Conservation (phyloP, 305 asterid species). For the Ruellia speciosa region DNA sequence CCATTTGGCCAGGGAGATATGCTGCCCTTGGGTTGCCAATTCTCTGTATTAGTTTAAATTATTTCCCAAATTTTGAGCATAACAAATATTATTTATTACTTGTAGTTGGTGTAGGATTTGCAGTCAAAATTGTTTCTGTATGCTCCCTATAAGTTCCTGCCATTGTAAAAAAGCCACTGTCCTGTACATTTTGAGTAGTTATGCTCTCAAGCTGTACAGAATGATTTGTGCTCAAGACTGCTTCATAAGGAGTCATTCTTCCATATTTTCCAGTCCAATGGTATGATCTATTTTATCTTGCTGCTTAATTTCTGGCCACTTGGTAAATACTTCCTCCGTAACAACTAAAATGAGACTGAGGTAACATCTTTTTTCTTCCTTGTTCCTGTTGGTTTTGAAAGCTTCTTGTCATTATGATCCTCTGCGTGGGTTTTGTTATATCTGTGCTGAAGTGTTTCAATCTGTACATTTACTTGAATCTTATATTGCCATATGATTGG, state of each 20-base stretch:
- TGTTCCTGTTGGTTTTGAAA: background rate
- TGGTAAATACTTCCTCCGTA: too few species aligned
- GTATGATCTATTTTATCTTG: background rate
- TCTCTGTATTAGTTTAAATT: constrained; percentile 19
- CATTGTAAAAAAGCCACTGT: constrained; percentile 18
- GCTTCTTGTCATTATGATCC: background rate
- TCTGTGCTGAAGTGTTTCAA: background rate
- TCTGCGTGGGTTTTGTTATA: background rate
- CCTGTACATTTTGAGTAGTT: constrained; percentile 14
- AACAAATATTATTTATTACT: constrained; percentile 10
- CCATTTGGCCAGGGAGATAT: constrained; percentile 19
- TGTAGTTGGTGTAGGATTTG: constrained; percentile 24
- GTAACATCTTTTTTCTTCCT: background rate
- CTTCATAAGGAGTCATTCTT: constrained; percentile 3
- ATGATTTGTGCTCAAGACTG: constrained; percentile 23
- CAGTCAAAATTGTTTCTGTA: background rate
- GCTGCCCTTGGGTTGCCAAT: constrained; percentile 13
- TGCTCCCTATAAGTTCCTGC: constrained; percentile 7
- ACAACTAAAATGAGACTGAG: too few species aligned
- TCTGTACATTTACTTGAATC: background rate
- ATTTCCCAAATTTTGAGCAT: constrained; percentile 24
- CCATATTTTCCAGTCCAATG: background rate
- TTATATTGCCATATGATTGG: too few species aligned
- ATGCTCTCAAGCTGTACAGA: constrained; percentile 20
- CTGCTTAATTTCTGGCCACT: background rate